These are phyloP conservation scores for Clonostachys solani DNA, from an alignment of 2,329 filamentous ascomycete species.

Conservation along the genomic window DNA sequence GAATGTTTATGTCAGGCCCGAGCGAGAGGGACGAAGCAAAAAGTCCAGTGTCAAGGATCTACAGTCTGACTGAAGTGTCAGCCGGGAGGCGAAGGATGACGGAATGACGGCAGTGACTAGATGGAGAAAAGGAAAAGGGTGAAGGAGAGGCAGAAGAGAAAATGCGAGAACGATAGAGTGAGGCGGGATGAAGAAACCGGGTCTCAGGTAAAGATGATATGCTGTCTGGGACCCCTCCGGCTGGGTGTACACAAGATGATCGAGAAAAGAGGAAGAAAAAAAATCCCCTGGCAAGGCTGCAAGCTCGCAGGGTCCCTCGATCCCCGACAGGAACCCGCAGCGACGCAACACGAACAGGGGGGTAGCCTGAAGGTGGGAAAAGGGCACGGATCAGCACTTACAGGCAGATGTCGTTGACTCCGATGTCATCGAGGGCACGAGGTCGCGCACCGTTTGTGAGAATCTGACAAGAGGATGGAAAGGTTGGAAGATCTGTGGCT, in stretches of 20 bases:
- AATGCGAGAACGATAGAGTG: too few relatives aligned
- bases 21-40: too few relatives aligned
- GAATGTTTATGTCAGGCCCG: too few relatives aligned
- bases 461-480: too few relatives aligned
- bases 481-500: too few relatives aligned
- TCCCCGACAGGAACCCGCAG: not conserved
- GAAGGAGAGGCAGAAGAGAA: too few relatives aligned
- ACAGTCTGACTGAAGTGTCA: not conserved
- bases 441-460: too few relatives aligned
- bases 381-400: too few relatives aligned
- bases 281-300: not conserved
- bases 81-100: slow-evolving; percentile 2
- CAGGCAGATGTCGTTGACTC: too few relatives aligned
- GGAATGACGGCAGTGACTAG: not conserved
- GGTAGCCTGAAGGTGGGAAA: too few relatives aligned
- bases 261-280: slow-evolving; percentile 1
- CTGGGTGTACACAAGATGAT: not conserved
- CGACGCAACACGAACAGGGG: slow-evolving; percentile 1
- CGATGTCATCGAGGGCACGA: too few relatives aligned
- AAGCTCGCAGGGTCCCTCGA: not conserved
- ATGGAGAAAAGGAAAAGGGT: not conserved
- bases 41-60: too few relatives aligned
- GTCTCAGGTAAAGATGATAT: slow-evolving; percentile 1
- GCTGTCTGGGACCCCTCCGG: not conserved
- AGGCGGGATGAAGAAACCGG: not conserved